phyloP scores from a whole-genome alignment of 192 early-diverging fungal genomes.

The Phlyctochytrium arcticum region DNA sequence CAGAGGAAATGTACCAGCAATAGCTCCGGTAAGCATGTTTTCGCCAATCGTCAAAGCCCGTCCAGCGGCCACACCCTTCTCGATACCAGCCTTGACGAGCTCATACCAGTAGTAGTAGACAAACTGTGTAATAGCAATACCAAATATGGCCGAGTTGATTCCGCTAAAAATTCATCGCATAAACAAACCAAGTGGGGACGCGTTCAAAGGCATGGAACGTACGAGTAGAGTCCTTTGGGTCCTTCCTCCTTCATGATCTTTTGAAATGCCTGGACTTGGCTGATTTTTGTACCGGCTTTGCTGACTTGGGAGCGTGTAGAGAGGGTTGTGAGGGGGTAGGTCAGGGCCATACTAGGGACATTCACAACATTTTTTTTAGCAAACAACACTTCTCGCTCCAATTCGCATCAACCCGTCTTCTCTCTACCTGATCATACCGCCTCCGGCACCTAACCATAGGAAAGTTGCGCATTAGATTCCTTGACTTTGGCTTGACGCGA shows the following conservation, averaged over 20 bases:
- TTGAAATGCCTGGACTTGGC: conserved; percentile 77
- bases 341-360: conserved; percentile 87
- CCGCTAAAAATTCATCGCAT: conserved; percentile 54
- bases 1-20: conserved; percentile 59
- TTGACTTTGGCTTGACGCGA: not conserved
- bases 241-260: conserved; percentile 92
- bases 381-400: not conserved
- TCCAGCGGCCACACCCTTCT: conserved; percentile 54
- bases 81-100: conserved; percentile 78
- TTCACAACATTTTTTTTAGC: no score
- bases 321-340: conserved; percentile 72
- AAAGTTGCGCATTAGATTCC: not conserved
- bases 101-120: conserved; percentile 73
- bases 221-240: conserved; percentile 83
- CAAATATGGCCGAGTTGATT: conserved; percentile 90
- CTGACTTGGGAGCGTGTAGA: conserved; percentile 46
- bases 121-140: conserved; percentile 94
- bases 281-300: conserved; percentile 52
- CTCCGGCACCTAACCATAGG: conserved; percentile 33
- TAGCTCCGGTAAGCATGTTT: conserved; percentile 90
- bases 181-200: not conserved
- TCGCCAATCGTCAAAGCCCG: conserved; percentile 74
- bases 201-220: conserved; percentile 28
- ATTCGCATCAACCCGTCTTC: no score
- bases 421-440: conserved; percentile 34